Conservation (phyloP, 192 early-diverging fungal genomes). For the Rhizoclosmatium globosum region DNA sequence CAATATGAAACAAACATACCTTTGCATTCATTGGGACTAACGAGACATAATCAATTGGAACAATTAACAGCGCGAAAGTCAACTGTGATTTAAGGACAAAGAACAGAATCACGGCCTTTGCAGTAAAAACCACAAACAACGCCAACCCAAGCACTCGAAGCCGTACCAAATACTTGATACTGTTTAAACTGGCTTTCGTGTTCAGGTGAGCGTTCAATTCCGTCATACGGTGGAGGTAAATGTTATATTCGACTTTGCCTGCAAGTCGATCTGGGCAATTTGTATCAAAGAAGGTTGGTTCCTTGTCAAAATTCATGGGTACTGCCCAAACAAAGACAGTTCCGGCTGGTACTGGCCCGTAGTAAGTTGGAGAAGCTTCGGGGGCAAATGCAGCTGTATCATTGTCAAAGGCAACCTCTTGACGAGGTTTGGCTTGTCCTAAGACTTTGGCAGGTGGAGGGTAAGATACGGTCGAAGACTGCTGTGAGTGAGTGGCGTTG, state of each 20-base stretch:
- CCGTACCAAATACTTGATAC: too few species aligned
- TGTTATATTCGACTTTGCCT: conserved; percentile 1
- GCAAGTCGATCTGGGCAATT: conserved; percentile 9
- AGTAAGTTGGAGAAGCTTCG: neutral
- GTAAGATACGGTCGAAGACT: too few species aligned
- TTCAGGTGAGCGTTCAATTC: neutral
- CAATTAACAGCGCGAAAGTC: neutral
- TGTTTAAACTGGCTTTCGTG: too few species aligned
- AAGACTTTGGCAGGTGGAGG: too few species aligned
- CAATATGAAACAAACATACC: neutral
- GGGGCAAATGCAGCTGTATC: too few species aligned
- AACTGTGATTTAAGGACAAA: neutral
- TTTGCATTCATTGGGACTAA: neutral
- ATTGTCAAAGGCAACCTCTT: too few species aligned
- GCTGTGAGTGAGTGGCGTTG: too few species aligned
- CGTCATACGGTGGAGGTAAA: neutral
- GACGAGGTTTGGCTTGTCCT: too few species aligned
- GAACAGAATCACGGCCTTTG: neutral
- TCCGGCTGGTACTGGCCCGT: conserved; percentile 8
- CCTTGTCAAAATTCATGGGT: neutral
- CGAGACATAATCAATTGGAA: neutral
- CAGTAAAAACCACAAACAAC: neutral
- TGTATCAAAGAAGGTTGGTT: conserved; percentile 2
- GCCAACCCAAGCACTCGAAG: too few species aligned
- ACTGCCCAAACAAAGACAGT: neutral